Evolutionary conservation across 306 rosid genomes (phyloP), one percentile per base, ranked within the genome.

Genomic region (Acacia acuminata): DNA sequence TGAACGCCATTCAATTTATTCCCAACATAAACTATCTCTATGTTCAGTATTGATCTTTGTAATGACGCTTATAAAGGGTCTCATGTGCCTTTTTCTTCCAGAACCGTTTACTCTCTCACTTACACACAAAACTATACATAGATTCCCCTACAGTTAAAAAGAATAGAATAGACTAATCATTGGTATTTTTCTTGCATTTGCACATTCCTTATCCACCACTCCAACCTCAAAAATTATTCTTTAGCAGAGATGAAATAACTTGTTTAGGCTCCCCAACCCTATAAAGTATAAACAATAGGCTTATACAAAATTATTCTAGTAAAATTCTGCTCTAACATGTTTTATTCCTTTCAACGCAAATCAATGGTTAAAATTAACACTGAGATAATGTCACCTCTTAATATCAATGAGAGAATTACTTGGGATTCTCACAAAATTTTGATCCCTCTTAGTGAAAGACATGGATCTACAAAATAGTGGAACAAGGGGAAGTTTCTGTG

Each of bases 121-220:
- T 7, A 7, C 42, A 47, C 11, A 44, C 60, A 71, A 30, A 58
- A 10, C 16, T n/a, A 81, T 51, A 25, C 61, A 82, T 40, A 22
- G 91, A 89, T 87, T 88, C 93, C 88, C 87, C 77, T 78, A 88
- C 87, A 83, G 90, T 86, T 83, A 88, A 82, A 92, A 88, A 84
- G 90, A 86, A 82, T 83, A 85, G 81, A 79, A 82, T 83, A 85
- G 81, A 79, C 88, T 82, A 88, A 87, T 87, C 84, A 88, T 88
- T 84, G 89, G 82, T 79, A 85, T 65, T 81, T 87, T 83, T 83
- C 89, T 81, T 88, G 69, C 79, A 82, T 79, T 82, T 85, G 84
- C 51, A 86, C 87, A 88, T 85, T 92, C 91, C 94, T 86, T 88
- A 82, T 89, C 94, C 86, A 67, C 86, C 87, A 85, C 92, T 85